Evolutionary conservation across 306 rosid species (phyloP).

Genomic region (Trifolium subterraneum): DNA sequence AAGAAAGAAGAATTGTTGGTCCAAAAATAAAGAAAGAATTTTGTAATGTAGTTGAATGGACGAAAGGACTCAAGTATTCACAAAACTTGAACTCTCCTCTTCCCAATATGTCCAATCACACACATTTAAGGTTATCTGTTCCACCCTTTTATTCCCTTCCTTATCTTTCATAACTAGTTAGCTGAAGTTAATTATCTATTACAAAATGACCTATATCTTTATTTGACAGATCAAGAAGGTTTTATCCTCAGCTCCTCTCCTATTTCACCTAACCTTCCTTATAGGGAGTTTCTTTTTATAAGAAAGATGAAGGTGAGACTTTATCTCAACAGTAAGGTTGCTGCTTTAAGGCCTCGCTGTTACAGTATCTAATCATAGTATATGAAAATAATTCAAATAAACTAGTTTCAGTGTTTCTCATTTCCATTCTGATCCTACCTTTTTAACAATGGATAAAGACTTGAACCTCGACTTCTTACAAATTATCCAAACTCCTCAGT

Average conservation of each 20-base stretch:
- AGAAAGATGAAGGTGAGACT: background rate
- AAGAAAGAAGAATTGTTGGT: too few species aligned
- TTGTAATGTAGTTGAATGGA: background rate
- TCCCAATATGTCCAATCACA: background rate
- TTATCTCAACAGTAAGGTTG: background rate
- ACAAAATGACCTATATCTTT: background rate
- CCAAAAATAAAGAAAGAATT: too few species aligned
- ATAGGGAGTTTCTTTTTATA: background rate
- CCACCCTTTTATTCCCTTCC: background rate
- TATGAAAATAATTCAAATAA: background rate
- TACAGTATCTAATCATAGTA: background rate
- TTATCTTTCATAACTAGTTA: background rate
- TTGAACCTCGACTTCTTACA: background rate
- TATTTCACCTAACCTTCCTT: background rate
- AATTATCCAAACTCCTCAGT: background rate
- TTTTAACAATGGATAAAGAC: background rate
- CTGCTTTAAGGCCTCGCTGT: background rate
- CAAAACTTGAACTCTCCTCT: background rate
- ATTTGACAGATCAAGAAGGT: background rate
- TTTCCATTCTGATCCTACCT: slow-evolving; percentile 14
- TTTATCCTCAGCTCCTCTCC: background rate
- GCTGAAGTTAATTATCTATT: background rate
- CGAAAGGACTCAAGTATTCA: background rate
- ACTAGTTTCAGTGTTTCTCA: slow-evolving; percentile 7
- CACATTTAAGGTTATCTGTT: background rate